phyloP scores from a whole-genome alignment of 2,329 filamentous ascomycete species.

The Chaetomiaceae sp. region DNA sequence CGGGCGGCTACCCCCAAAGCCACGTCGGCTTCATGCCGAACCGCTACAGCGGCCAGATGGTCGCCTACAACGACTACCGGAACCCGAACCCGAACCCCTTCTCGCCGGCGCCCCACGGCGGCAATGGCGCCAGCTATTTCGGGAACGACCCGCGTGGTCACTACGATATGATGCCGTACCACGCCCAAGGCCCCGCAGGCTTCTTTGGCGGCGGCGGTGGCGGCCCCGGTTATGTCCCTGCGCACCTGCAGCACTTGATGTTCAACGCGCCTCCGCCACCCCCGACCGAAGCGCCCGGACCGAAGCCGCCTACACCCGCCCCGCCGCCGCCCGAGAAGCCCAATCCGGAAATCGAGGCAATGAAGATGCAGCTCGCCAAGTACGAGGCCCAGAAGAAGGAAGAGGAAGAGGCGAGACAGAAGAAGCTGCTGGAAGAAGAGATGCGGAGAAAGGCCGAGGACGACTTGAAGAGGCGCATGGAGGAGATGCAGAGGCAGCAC shows the following conservation, averaged over 20 bases:
- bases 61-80: slow-evolving; percentile 39
- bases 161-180: slow-evolving; percentile 46
- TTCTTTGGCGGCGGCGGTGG: slow-evolving; percentile 31
- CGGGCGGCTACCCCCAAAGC: slow-evolving; percentile 42
- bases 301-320: slow-evolving; percentile 36
- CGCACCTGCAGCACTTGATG: slow-evolving; percentile 37
- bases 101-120: slow-evolving; percentile 37
- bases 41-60: slow-evolving; percentile 40
- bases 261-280: slow-evolving; percentile 37
- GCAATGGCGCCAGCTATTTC: slow-evolving; percentile 39
- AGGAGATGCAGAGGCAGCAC: slow-evolving; percentile 30
- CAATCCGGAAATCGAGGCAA: slow-evolving; percentile 55
- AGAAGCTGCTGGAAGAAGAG: slow-evolving; percentile 39
- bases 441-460: slow-evolving; percentile 31
- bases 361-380: slow-evolving; percentile 54
- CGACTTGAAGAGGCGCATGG: slow-evolving; percentile 20
- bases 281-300: slow-evolving; percentile 37
- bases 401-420: slow-evolving; percentile 42
- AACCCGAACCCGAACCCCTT: slow-evolving; percentile 45
- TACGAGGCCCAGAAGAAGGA: slow-evolving; percentile 44
- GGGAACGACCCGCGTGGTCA: slow-evolving; percentile 34
- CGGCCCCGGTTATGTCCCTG: slow-evolving; percentile 29
- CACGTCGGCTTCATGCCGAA: slow-evolving; percentile 42
- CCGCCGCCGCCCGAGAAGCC: slow-evolving; percentile 36
- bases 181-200: slow-evolving; percentile 27